Percentiles rank a stretch among this genome's conserved stretches.
These are phyloP conservation scores for Ambrosia hybrid DNA, from an alignment of 140 eudicot species.

Conservation along the genomic window DNA sequence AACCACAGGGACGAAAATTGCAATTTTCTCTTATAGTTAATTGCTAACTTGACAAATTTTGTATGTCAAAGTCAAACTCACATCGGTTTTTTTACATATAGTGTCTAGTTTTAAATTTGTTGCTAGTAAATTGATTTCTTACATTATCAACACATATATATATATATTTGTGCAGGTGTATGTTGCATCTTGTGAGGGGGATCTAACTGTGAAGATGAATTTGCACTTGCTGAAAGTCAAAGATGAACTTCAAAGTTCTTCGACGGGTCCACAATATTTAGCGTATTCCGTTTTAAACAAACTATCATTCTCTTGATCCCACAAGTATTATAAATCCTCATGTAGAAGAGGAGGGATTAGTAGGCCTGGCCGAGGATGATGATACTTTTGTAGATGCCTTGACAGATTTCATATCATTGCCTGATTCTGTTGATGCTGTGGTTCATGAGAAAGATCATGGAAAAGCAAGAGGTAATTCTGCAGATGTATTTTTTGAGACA, in stretches of 20 bases:
- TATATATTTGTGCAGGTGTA: constrained; percentile 53
- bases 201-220: constrained; percentile 73
- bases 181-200: constrained; percentile 64
- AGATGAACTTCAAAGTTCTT: constrained; percentile 76
- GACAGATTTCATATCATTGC: constrained; percentile 57
- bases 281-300: constrained; percentile 73
- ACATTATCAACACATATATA: constrained; percentile 2
- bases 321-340: constrained; percentile 39
- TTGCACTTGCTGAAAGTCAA: constrained; percentile 74
- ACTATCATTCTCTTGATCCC: constrained; percentile 30
- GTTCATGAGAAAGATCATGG: constrained; percentile 47
- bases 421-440: constrained; percentile 52
- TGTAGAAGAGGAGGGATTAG: constrained; percentile 45
- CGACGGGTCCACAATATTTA: constrained; percentile 59
- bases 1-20: too few relatives aligned
- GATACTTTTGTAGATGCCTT: constrained; percentile 84
- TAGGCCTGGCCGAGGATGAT: constrained; percentile 58
- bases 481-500: constrained; percentile 74
- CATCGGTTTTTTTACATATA: not conserved
- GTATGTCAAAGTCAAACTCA: not conserved
- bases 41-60: not conserved
- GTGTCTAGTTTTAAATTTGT: not conserved
- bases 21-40: not conserved
- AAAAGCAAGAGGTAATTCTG: constrained; percentile 41
- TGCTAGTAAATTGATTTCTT: constrained; percentile 13